These are phyloP conservation scores for Sphaceloma murrayae DNA, from an alignment of 2,329 filamentous ascomycete species.

Conservation along the genomic window DNA sequence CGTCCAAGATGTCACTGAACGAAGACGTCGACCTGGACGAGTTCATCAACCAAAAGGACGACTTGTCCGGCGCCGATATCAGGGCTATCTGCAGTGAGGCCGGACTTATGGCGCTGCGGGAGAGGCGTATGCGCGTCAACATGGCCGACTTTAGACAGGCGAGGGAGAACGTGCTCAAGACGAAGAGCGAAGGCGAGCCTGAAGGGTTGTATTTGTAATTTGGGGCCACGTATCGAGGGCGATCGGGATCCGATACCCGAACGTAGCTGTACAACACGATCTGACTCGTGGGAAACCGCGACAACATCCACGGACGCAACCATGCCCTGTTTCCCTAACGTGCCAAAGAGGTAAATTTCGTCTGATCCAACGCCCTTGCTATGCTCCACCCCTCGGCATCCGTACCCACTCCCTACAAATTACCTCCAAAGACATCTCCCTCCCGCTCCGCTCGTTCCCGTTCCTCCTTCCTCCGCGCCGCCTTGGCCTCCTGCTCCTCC, in stretches of 20 bases:
- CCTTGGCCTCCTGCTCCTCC: slow-evolving; percentile 30
- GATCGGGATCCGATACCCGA: too few species aligned
- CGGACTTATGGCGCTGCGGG: slow-evolving; percentile 83
- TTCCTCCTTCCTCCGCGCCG: slow-evolving; percentile 34
- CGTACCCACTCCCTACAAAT: neutral
- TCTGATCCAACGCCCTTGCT: neutral
- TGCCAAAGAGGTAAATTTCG: neutral
- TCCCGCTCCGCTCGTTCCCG: slow-evolving; percentile 28
- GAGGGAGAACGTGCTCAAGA: slow-evolving; percentile 89
- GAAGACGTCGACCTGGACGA: slow-evolving; percentile 97
- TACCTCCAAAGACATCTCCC: slow-evolving; percentile 34
- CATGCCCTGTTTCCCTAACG: neutral
- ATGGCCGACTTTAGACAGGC: slow-evolving; percentile 97
- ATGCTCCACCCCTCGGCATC: slow-evolving; percentile 1
- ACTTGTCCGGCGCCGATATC: slow-evolving; percentile 93
- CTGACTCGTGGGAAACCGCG: too few species aligned
- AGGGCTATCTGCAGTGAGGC: slow-evolving; percentile 98
- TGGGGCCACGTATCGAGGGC: neutral
- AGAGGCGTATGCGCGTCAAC: slow-evolving; percentile 94
- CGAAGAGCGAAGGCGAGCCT: slow-evolving; percentile 96
- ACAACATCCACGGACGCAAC: too few species aligned
- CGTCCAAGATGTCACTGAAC: slow-evolving; percentile 87
- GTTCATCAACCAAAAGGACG: slow-evolving; percentile 97
- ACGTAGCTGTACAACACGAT: slow-evolving; percentile 10
- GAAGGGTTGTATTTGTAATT: slow-evolving; percentile 94